Evolutionary conservation across 148 eudicot genomes (phyloP), one percentile per base, ranked within the genome.

Genomic region (Rhododendron williamsianum): DNA sequence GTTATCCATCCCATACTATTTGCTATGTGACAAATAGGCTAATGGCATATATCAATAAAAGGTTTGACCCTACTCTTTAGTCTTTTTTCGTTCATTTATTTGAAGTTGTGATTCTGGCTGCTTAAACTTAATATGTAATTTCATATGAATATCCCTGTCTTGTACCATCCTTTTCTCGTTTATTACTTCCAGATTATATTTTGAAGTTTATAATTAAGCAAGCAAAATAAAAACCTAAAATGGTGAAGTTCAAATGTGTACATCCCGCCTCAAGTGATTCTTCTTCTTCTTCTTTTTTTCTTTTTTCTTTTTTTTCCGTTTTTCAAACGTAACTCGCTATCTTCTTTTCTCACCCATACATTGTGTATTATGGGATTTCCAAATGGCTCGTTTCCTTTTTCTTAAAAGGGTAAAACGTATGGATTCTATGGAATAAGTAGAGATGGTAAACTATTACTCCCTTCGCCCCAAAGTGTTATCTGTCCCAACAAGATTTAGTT

Each of bases 11-110:
- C 85, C 91, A 97, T 87, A 95, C 96, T 86, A 84, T 97, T 83
- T 97, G 98, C 89, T 94, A 89, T 73, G 90, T 94, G 71, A 94
- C 95, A 46, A 93, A 93, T 87, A 92, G 88, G 87, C 90, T 97
- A 84, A 91, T 91, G 94, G 91, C 99, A 63, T 95, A 94, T 87
- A 92, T 97, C 87, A 90, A 94, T 88, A 95, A 92, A 91, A 94
- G 95, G 99, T 97, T 76, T 81, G 84, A 71, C 51, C 15, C 7
- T 23, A 35, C 54, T 83, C 46, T 30, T n/a, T 41, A 3, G 65
- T 51, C 49, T 30, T 33, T 48, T 15, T 12, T 6, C 4, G 2
- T 46, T 69, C 19, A 12, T 27, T 41, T 33, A n/a, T 18, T 27
- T 13, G 49, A 54, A 10, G 30, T 18, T 78, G 74, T 45, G 45